phyloP scores from a whole-genome alignment of 2,329 filamentous ascomycete species.

The Aschersonia sp. region DNA sequence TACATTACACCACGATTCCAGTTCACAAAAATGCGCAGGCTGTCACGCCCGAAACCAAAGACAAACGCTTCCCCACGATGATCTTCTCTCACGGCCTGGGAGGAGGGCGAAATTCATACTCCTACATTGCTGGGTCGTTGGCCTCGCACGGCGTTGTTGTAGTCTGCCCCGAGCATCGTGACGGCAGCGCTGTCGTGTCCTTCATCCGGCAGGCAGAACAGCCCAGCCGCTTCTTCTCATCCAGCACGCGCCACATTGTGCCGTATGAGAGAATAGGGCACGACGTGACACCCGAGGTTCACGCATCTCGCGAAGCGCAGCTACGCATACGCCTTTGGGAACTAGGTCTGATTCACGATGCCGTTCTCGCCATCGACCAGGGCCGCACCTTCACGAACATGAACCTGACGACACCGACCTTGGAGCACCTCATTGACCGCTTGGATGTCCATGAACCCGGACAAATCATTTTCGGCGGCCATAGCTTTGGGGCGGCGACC shows the following conservation, averaged over 20 bases:
- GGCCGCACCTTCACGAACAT: conserved; percentile 36
- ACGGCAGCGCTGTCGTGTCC: conserved; percentile 64
- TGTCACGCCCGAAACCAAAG: conserved; percentile 34
- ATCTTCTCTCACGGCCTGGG: conserved; percentile 79
- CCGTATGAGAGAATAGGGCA: conserved; percentile 45
- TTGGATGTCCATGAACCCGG: conserved; percentile 59
- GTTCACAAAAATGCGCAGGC: conserved; percentile 57
- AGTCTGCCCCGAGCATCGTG: conserved; percentile 68
- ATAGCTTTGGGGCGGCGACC: conserved; percentile 69
- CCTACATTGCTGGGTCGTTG: conserved; percentile 63
- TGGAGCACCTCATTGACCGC: conserved; percentile 43
- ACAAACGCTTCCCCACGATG: conserved; percentile 60
- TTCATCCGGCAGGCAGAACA: conserved; percentile 49
- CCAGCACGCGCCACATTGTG: conserved; percentile 16
- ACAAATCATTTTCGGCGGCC: conserved; percentile 59
- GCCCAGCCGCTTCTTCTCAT: conserved; percentile 16
- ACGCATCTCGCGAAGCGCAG: conserved; percentile 54
- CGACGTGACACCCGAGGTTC: conserved; percentile 47
- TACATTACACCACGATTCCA: conserved; percentile 61
- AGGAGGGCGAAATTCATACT: conserved; percentile 71
- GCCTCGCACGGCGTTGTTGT: conserved; percentile 73
- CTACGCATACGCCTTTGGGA: conserved; percentile 68
- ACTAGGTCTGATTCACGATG: conserved; percentile 54
- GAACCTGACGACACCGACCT: conserved; percentile 31
- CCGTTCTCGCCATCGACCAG: conserved; percentile 49